Evolutionary conservation across 495 filamentous ascomycete species (phyloP).

Genomic region (Aspergillus sclerotioniger): DNA sequence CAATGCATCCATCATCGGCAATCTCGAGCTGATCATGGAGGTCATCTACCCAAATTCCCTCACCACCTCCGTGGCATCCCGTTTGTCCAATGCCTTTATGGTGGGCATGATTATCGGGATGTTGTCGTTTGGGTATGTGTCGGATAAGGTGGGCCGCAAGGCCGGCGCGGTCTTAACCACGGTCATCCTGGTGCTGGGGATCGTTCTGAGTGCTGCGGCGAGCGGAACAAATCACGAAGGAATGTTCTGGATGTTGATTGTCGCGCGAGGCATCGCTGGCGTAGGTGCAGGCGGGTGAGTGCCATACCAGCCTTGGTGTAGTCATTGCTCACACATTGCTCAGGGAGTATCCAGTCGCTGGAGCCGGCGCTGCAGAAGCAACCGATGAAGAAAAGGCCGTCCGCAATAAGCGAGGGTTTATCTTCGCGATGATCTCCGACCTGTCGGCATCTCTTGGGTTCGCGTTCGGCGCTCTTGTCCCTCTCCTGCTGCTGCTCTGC

Average conservation of each 20-base stretch:
- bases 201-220: conserved; percentile 28
- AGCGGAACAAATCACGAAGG: conserved; percentile 25
- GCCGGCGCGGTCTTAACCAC: conserved; percentile 36
- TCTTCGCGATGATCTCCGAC: conserved; percentile 37
- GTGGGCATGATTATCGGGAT: conserved; percentile 38
- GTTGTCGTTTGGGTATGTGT: conserved; percentile 38
- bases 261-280: conserved; percentile 27
- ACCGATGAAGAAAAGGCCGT: conserved; percentile 30
- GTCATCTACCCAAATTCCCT: conserved; percentile 27
- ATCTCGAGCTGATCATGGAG: conserved; percentile 27
- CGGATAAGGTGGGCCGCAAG: conserved; percentile 34
- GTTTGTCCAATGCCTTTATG: conserved; percentile 29
- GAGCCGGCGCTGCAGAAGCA: conserved; percentile 35
- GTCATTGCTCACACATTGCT: neutral
- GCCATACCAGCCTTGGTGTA: neutral
- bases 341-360: conserved; percentile 35
- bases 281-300: conserved; percentile 30
- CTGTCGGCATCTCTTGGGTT: conserved; percentile 33
- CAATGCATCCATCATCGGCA: conserved; percentile 31
- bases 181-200: conserved; percentile 30
- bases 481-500: conserved; percentile 27
- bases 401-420: conserved; percentile 32
- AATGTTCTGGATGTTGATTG: conserved; percentile 32
- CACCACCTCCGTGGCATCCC: conserved; percentile 17
- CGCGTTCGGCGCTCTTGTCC: conserved; percentile 32